phyloP scores from a whole-genome alignment of 2,329 filamentous ascomycete species.

The Phialophora chinensis region DNA sequence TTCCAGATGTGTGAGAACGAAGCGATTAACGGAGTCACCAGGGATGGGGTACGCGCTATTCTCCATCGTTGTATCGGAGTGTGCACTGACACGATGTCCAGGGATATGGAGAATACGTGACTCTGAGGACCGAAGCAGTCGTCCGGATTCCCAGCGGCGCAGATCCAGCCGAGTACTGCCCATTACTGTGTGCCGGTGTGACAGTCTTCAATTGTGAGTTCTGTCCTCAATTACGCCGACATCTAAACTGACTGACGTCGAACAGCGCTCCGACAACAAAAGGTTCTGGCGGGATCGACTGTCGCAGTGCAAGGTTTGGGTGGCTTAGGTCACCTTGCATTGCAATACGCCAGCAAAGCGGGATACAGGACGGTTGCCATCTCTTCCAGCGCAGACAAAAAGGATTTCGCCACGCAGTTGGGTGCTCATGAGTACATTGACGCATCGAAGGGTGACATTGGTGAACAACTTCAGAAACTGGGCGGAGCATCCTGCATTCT shows the following conservation, averaged over 20 bases:
- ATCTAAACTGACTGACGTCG: neutral
- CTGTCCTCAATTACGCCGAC: neutral
- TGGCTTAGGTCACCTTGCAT: conserved; percentile 59
- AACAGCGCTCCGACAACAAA: conserved; percentile 55
- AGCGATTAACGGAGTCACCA: conserved; percentile 68
- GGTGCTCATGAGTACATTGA: conserved; percentile 63
- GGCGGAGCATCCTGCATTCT: conserved; percentile 46
- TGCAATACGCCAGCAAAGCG: conserved; percentile 60
- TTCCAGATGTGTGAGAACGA: conserved; percentile 73
- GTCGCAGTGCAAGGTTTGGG: conserved; percentile 62
- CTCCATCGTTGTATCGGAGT: neutral
- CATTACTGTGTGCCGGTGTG: conserved; percentile 58
- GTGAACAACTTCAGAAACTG: conserved; percentile 45
- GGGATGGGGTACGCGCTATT: conserved; percentile 55
- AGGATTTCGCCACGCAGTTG: conserved; percentile 59
- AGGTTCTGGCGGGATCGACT: conserved; percentile 51
- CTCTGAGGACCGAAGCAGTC: conserved; percentile 47
- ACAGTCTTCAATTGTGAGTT: conserved; percentile 56
- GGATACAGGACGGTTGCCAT: conserved; percentile 60
- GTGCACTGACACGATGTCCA: neutral
- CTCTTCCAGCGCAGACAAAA: conserved; percentile 58
- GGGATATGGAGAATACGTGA: conserved; percentile 60
- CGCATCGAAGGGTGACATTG: conserved; percentile 45
- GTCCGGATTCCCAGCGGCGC: conserved; percentile 56
- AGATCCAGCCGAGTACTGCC: conserved; percentile 54